Conservation (phyloP, 2,329 filamentous ascomycete species). For the Claviceps sp. region DNA sequence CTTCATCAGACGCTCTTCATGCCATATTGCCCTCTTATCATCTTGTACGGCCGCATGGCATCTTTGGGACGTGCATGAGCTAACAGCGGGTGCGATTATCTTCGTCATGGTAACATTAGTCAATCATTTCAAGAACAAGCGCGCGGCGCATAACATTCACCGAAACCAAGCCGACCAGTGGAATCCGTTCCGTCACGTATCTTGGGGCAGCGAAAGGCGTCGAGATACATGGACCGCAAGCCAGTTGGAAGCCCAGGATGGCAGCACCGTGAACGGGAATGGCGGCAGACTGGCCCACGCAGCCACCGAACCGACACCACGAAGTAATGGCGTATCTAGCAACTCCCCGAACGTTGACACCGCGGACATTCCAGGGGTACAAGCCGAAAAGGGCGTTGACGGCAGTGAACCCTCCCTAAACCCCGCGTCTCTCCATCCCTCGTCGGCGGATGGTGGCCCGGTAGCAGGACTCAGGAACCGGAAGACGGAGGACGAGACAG, state of each 20-base stretch:
- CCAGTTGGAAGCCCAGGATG: conserved; percentile 19
- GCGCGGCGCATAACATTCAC: conserved; percentile 28
- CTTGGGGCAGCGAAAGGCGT: conserved; percentile 19
- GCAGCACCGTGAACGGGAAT: conserved; percentile 5
- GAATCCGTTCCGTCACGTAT: conserved; percentile 32
- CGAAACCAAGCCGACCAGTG: conserved; percentile 26
- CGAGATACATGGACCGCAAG: conserved; percentile 22
- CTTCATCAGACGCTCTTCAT: too few relatives aligned
- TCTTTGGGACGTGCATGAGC: not conserved
- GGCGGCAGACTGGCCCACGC: conserved; percentile 22
- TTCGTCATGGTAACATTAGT: conserved; percentile 19
- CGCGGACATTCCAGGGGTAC: conserved; percentile 9
- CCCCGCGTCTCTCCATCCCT: conserved; percentile 9
- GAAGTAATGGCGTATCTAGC: conserved; percentile 7
- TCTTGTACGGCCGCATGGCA: not conserved
- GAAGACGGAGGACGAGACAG: conserved; percentile 14
- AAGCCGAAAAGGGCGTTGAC: conserved; percentile 10
- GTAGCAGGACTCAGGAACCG: conserved; percentile 18
- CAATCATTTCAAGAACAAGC: conserved; percentile 32
- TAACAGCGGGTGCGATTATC: conserved; percentile 5
- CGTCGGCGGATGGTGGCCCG: conserved; percentile 10
- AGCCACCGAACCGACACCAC: conserved; percentile 19
- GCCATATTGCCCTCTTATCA: not conserved
- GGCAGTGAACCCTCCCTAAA: conserved; percentile 8
- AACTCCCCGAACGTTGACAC: conserved; percentile 15